Conservation (phyloP, 1,139 yeast species). For the Suhomyces chickasaworum region DNA sequence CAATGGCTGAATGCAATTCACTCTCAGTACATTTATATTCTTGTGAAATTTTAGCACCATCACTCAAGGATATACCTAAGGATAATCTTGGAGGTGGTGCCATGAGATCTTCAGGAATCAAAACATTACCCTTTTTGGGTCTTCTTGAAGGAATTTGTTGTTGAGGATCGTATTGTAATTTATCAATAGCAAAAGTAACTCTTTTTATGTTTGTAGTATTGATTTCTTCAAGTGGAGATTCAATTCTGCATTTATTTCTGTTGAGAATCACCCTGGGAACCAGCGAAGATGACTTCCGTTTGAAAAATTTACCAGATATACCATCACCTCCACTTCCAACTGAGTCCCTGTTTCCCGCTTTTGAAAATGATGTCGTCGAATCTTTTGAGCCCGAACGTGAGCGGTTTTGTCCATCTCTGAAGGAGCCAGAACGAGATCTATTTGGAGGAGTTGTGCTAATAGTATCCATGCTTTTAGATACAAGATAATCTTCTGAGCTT, state of each 20-base stretch:
- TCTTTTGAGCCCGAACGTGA: conserved; percentile 2
- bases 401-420: background rate
- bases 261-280: conserved; percentile 42
- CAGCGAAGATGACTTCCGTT: conserved; percentile 7
- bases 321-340: background rate
- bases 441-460: conserved; percentile 12
- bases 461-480: conserved; percentile 1
- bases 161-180: conserved; percentile 79
- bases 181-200: conserved; percentile 75
- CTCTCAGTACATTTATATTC: conserved; percentile 48
- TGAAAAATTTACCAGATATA: conserved; percentile 5
- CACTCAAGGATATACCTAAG: conserved; percentile 57
- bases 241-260: conserved; percentile 44
- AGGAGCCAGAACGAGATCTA: conserved; percentile 9
- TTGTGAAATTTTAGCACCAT: conserved; percentile 24
- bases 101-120: conserved; percentile 68
- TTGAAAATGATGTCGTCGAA: background rate
- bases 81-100: conserved; percentile 66
- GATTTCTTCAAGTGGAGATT: conserved; percentile 43
- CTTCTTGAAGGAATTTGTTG: conserved; percentile 91
- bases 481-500: conserved; percentile 5
- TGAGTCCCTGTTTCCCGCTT: conserved; percentile 1
- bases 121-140: conserved; percentile 78
- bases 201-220: conserved; percentile 49
- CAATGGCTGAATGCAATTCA: conserved; percentile 57